Percentiles rank a stretch among this genome's conserved stretches.
These are phyloP conservation scores for Astrothelium subdiscretum DNA, from an alignment of 495 filamentous ascomycete genomes.

Conservation along the genomic window DNA sequence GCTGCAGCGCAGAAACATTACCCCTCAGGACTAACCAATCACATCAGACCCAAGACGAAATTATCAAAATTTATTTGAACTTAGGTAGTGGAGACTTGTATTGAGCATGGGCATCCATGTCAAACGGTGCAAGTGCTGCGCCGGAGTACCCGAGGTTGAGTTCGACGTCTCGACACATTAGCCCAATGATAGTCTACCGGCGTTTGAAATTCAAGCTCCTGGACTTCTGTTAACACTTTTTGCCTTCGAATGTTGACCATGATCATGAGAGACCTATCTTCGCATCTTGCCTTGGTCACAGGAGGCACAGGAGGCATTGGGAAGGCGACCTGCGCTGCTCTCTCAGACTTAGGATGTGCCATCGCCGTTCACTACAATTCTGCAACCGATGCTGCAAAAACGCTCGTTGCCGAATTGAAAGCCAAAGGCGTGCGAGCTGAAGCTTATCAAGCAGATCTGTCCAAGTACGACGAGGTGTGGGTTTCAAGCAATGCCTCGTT, in stretches of 20 bases:
- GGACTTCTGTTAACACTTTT: too few species aligned
- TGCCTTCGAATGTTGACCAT: too few species aligned
- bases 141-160: too few species aligned
- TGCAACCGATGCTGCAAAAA: slow-evolving; percentile 8
- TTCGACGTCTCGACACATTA: too few species aligned
- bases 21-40: background rate
- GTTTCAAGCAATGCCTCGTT: background rate
- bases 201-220: too few species aligned
- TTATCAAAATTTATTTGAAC: too few species aligned
- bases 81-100: too few species aligned
- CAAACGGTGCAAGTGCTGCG: too few species aligned
- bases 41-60: background rate
- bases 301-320: slow-evolving; percentile 23
- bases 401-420: slow-evolving; percentile 10
- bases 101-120: too few species aligned
- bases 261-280: background rate
- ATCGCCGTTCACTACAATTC: slow-evolving; percentile 28
- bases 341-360: slow-evolving; percentile 19
- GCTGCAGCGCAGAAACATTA: background rate
- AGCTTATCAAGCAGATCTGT: slow-evolving; percentile 26
- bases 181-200: too few species aligned
- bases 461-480: slow-evolving; percentile 20
- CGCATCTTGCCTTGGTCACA: background rate
- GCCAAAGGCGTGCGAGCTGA: slow-evolving; percentile 9
- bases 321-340: slow-evolving; percentile 13